Conservation (phyloP, 1,139 yeast species). For the Debaryomyces robertsiae region DNA sequence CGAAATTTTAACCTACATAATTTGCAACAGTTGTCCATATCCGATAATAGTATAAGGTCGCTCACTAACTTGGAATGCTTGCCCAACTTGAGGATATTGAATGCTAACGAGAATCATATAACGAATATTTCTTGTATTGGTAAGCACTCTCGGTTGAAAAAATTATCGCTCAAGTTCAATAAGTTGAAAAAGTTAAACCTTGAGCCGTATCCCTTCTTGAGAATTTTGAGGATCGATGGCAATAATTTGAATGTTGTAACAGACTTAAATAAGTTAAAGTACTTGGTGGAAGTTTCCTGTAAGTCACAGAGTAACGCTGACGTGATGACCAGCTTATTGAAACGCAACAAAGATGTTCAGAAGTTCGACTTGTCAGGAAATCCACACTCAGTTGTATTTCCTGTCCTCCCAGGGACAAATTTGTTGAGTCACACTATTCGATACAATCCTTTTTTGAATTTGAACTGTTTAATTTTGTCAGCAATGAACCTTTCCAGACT, state of each 20-base stretch:
- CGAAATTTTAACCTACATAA: conserved; percentile 34
- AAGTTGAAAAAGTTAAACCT: conserved; percentile 35
- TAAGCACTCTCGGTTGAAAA: conserved; percentile 39
- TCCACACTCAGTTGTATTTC: conserved; percentile 13
- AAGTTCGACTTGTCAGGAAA: conserved; percentile 47
- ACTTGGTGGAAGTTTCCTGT: conserved; percentile 46
- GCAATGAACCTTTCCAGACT: conserved; percentile 45
- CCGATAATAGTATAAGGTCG: conserved; percentile 41
- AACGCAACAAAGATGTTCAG: conserved; percentile 24
- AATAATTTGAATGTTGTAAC: conserved; percentile 31
- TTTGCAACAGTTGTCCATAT: conserved; percentile 48
- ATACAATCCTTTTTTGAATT: conserved; percentile 33
- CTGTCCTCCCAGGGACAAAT: conserved; percentile 1
- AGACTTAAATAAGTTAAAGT: conserved; percentile 33
- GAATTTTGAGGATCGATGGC: conserved; percentile 52
- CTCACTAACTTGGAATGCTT: conserved; percentile 40
- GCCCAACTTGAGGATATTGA: conserved; percentile 40
- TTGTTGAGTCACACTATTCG: not conserved
- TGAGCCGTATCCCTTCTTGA: conserved; percentile 36
- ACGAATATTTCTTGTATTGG: conserved; percentile 23
- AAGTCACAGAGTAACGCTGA: conserved; percentile 32
- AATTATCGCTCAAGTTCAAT: conserved; percentile 47
- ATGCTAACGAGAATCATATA: conserved; percentile 47
- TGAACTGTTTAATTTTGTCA: conserved; percentile 43
- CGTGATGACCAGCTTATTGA: conserved; percentile 24